phyloP scores from a whole-genome alignment of 495 filamentous ascomycete genomes.

The Penicillium ucsense region DNA sequence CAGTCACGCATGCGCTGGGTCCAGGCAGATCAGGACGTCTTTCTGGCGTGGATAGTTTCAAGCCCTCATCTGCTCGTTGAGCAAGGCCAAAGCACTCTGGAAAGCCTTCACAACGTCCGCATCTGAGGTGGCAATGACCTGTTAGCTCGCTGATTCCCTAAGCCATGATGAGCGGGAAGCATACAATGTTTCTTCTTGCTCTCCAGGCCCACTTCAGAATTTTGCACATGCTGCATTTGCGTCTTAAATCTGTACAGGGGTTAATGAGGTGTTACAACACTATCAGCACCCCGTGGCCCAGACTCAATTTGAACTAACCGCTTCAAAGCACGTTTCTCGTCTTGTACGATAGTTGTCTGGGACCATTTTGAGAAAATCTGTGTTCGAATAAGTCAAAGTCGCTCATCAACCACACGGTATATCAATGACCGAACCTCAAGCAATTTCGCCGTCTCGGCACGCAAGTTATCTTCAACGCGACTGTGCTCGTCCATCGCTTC shows the following conservation, averaged over 20 bases:
- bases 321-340: slow-evolving; percentile 61
- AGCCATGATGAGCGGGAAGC: slow-evolving; percentile 10
- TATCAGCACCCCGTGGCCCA: no score
- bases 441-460: slow-evolving; percentile 52
- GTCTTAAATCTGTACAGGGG: slow-evolving; percentile 53
- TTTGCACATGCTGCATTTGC: slow-evolving; percentile 61
- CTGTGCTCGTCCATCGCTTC: slow-evolving; percentile 50
- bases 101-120: slow-evolving; percentile 71
- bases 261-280: background rate
- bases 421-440: slow-evolving; percentile 39
- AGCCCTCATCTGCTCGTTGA: slow-evolving; percentile 33
- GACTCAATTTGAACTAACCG: slow-evolving; percentile 28
- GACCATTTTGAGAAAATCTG: slow-evolving; percentile 68
- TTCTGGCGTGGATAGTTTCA: slow-evolving; percentile 1
- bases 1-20: no score
- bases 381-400: background rate
- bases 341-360: slow-evolving; percentile 50
- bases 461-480: slow-evolving; percentile 48
- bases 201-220: slow-evolving; percentile 54
- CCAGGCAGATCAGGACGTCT: background rate
- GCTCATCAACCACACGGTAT: background rate
- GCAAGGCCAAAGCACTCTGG: slow-evolving; percentile 62
- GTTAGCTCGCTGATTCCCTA: background rate
- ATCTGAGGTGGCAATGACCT: slow-evolving; percentile 35
- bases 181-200: slow-evolving; percentile 68